Percentiles rank a stretch among this genome's conserved stretches.
Conservation (phyloP, 2,329 filamentous ascomycete species). For the Hansfordia pulvinata region DNA sequence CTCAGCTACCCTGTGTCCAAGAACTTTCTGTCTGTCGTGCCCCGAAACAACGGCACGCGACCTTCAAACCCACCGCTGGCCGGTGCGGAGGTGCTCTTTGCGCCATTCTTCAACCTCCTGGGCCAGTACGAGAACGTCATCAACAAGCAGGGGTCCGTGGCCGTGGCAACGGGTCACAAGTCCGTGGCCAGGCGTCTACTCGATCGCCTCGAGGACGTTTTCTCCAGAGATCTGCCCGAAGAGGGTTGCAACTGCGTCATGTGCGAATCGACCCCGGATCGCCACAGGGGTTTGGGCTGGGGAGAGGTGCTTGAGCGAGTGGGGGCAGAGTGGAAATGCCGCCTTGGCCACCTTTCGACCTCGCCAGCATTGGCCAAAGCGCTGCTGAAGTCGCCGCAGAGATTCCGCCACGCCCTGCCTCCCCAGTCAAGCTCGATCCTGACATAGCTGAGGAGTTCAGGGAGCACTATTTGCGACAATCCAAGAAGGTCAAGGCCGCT, state of each 20-base stretch:
- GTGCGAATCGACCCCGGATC: conserved; percentile 51
- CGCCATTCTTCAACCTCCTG: conserved; percentile 68
- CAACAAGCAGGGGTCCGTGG: conserved; percentile 72
- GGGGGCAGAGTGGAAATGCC: conserved; percentile 80
- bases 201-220: conserved; percentile 86
- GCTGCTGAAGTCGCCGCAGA: conserved; percentile 52
- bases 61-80: conserved; percentile 50
- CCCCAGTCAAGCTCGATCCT: conserved; percentile 67
- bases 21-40: conserved; percentile 54
- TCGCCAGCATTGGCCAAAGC: conserved; percentile 47
- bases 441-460: conserved; percentile 90
- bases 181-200: conserved; percentile 84
- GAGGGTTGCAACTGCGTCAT: conserved; percentile 80
- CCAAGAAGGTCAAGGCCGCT: conserved; percentile 80
- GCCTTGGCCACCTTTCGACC: conserved; percentile 76
- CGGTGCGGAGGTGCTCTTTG: conserved; percentile 63
- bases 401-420: conserved; percentile 38
- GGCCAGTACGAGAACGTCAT: conserved; percentile 80
- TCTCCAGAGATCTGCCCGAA: conserved; percentile 78
- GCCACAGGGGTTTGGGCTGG: conserved; percentile 72
- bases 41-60: conserved; percentile 39
- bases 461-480: conserved; percentile 83
- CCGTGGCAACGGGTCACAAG: conserved; percentile 87
- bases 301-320: conserved; percentile 90
- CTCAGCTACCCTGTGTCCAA: conserved; percentile 59